Evolutionary conservation across 352 stramenopile genomes (phyloP), one percentile per base, ranked within the genome.

Genomic region (Phytophthora citrophthora): DNA sequence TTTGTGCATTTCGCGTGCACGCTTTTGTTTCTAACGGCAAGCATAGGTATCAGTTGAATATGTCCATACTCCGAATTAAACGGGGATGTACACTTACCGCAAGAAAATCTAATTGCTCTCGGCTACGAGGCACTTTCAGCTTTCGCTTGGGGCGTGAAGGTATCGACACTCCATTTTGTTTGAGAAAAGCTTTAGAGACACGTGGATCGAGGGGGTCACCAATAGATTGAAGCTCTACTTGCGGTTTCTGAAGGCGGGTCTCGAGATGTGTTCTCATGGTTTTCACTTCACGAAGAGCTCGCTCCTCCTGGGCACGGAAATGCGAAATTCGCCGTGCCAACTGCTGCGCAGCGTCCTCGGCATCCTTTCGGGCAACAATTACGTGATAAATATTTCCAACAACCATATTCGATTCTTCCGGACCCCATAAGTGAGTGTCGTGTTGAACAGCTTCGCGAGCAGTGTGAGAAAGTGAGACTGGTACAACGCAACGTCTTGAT

Each of bases 51-150:
- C 29, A 34, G 29, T 1, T 13, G 8, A 9, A 34, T 34, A 11
- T 4, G 1, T 2, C 9, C 29, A 13, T 11, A 13, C 29, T 34
- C 27, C 10, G 27, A 9, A 9, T 10, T 2, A 11, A 13, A 5
- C 15, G 18, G 31, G 49, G 12, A 47, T 18, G n/a, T 11, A 34
- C 9, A 36, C 40, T 58, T 62, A 87, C 81, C 32, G 46, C 76
- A 2, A 90, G 64, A 24, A 90, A 76, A 58, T 86, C 60, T 5
- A 82, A 57, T 32, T 88, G 79, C 13, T 90, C 79, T 12, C 77
- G 69, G 49, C 62, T 85, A 26, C 76, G 64, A 8, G 64, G 71
- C 1, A 45, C 63, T 40, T 73, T 71, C 4, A 50, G 16, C 39
- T 49, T 51, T 23, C 53, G 53, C n/a, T 54, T 67, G 20, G 44